Percentiles rank a stretch among this genome's conserved stretches.
These are phyloP conservation scores for Dryadomyces quercivorus DNA, from an alignment of 2,329 filamentous ascomycete species.

Conservation along the genomic window DNA sequence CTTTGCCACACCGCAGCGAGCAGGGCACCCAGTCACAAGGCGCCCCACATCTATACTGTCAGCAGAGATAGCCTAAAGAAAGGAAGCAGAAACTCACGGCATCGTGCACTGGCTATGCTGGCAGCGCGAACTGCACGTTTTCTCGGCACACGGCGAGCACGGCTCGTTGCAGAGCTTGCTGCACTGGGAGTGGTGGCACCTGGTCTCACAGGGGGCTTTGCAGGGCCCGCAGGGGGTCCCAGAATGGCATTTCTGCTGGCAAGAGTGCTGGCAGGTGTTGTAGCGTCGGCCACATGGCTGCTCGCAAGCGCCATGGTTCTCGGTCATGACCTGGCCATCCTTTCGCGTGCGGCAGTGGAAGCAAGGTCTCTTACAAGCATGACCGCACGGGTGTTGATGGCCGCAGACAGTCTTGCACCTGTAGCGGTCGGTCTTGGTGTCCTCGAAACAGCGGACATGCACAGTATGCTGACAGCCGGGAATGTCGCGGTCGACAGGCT, in stretches of 20 bases:
- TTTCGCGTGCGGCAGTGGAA: conserved; percentile 29
- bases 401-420: conserved; percentile 37
- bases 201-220: conserved; percentile 38
- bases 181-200: conserved; percentile 31
- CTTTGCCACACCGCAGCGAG: conserved; percentile 40
- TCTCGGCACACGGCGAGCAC: conserved; percentile 48
- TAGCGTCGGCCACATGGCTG: conserved; percentile 37
- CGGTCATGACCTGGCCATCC: conserved; percentile 15
- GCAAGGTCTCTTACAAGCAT: conserved; percentile 40
- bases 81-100: conserved; percentile 4
- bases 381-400: conserved; percentile 39
- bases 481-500: conserved; percentile 32
- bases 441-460: conserved; percentile 32
- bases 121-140: conserved; percentile 40
- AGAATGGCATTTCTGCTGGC: conserved; percentile 38
- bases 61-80: neutral
- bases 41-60: conserved; percentile 38
- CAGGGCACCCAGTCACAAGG: conserved; percentile 59
- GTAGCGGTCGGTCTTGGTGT: conserved; percentile 29
- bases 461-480: conserved; percentile 43
- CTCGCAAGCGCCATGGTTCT: conserved; percentile 34
- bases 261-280: conserved; percentile 44
- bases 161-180: conserved; percentile 42
- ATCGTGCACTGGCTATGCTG: conserved; percentile 28
- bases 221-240: conserved; percentile 34